phyloP scores from a whole-genome alignment of 306 rosid species.

The Pyrus betulifolia region DNA sequence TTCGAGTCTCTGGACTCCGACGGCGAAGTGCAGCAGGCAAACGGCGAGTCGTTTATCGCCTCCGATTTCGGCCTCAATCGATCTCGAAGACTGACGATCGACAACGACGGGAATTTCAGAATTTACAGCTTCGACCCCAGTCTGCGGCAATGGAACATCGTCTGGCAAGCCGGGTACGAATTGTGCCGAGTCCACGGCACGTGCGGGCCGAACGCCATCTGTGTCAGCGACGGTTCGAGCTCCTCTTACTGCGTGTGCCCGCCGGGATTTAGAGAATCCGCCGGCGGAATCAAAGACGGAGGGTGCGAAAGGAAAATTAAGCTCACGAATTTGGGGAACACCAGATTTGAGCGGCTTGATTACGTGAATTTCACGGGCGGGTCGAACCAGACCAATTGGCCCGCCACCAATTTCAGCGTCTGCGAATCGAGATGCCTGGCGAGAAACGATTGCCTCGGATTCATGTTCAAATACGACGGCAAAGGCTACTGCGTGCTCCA shows the following conservation, averaged over 20 bases:
- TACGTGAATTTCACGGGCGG: constrained; percentile 54
- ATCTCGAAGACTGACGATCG: constrained; percentile 43
- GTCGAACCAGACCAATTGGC: background rate
- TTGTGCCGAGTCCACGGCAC: constrained; percentile 39
- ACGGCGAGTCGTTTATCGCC: constrained; percentile 19
- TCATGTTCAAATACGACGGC: constrained; percentile 58
- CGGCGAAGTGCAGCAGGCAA: constrained; percentile 31
- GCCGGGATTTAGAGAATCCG: constrained; percentile 35
- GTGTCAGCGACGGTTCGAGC: constrained; percentile 29
- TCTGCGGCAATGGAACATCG: constrained; percentile 33
- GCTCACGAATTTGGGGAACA: background rate
- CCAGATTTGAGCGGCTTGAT: constrained; percentile 50
- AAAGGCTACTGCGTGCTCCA: constrained; percentile 32
- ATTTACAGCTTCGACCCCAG: constrained; percentile 46
- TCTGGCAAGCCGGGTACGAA: constrained; percentile 52
- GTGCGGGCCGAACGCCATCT: constrained; percentile 58
- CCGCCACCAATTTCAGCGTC: constrained; percentile 20
- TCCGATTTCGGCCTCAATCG: constrained; percentile 42
- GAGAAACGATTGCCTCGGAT: constrained; percentile 38
- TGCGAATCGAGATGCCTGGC: constrained; percentile 42
- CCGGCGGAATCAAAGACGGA: constrained; percentile 2
- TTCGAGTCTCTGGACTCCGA: constrained; percentile 9
- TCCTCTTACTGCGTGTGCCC: constrained; percentile 53
- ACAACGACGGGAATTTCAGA: constrained; percentile 60
- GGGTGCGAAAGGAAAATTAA: constrained; percentile 45